These are phyloP conservation scores for Coemansia erecta DNA, from an alignment of 192 early-diverging fungal genomes.

Conservation along the genomic window DNA sequence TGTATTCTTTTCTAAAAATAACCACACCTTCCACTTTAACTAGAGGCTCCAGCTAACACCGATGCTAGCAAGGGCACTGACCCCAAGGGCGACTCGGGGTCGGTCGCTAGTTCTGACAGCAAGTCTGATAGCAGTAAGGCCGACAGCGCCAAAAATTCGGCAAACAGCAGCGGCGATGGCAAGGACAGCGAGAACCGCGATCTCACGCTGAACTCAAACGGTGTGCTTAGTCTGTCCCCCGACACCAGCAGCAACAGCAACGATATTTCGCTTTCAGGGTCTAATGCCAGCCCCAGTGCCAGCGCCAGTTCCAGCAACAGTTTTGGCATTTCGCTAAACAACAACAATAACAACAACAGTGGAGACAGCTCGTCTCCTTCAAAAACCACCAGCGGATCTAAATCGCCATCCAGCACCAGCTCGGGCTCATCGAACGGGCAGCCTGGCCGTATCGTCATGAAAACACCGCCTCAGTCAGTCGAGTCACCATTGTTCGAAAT, in stretches of 20 bases:
- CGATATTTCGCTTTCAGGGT: constrained; percentile 3
- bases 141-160: not conserved
- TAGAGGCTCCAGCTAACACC: no score
- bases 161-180: not conserved
- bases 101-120: no score
- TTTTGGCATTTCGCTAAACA: constrained; percentile 35
- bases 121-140: no score
- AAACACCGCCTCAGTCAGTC: constrained; percentile 45
- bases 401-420: constrained; percentile 27
- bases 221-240: not conserved
- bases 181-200: constrained; percentile 22
- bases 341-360: not conserved
- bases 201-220: constrained; percentile 20
- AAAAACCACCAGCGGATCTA: constrained; percentile 33
- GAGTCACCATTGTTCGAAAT: constrained; percentile 50
- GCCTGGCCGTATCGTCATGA: constrained; percentile 52
- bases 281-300: constrained; percentile 6
- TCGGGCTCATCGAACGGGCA: constrained; percentile 51
- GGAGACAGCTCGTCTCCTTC: constrained; percentile 21
- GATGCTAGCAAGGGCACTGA: no score
- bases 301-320: constrained; percentile 15
- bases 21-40: no score
- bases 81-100: no score
- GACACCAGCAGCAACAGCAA: constrained; percentile 2
- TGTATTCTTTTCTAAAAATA: no score